Conservation (phyloP, 2,329 filamentous ascomycete genomes). For the Fonsecaea pugnacius region DNA sequence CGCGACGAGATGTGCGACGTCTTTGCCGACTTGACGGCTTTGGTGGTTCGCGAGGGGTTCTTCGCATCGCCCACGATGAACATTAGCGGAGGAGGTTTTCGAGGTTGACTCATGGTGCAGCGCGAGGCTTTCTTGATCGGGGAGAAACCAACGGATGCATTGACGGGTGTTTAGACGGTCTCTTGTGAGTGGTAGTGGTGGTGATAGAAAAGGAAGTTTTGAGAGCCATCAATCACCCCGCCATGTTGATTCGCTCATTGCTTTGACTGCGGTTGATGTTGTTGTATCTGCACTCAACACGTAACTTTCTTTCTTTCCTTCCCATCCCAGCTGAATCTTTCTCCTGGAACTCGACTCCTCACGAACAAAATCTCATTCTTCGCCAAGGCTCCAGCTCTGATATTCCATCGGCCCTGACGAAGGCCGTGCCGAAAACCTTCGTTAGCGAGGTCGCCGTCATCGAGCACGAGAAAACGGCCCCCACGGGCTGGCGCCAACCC, state of each 20-base stretch:
- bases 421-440: background rate
- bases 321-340: background rate
- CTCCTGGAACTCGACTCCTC: background rate
- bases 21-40: slow-evolving; percentile 16
- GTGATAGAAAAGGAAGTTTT: too few species aligned
- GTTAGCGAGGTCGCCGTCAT: background rate
- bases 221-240: too few species aligned
- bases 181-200: too few species aligned
- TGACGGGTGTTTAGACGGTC: too few species aligned
- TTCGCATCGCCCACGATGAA: slow-evolving; percentile 24
- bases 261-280: background rate
- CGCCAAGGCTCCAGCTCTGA: background rate
- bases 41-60: slow-evolving; percentile 8
- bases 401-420: background rate
- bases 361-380: background rate
- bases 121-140: background rate
- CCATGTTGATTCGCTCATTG: too few species aligned
- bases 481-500: background rate
- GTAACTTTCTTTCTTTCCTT: background rate
- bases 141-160: too few species aligned
- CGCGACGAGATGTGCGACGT: slow-evolving; percentile 23
- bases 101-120: slow-evolving; percentile 8
- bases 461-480: background rate
- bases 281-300: background rate
- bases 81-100: slow-evolving; percentile 23